Base-by-base conservation (phyloP, 2,329 filamentous ascomycete genomes). In the Diplodia mutila region DNA sequence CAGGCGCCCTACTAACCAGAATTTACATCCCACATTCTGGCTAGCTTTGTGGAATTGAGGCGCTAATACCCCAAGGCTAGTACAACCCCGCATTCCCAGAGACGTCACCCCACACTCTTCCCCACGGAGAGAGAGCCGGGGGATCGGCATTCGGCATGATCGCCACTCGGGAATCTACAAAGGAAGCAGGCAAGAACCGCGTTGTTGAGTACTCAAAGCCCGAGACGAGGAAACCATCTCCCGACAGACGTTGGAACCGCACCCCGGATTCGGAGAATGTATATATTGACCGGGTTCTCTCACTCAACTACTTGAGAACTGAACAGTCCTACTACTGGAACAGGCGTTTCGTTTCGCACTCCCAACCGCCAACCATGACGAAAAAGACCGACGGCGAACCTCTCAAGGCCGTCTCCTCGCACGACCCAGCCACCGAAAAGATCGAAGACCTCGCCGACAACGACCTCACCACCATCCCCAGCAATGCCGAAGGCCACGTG, bases 401-500 rank as follows among this genome's bases (percentile, higher is more conserved):
- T 21, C 9, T 46, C 18, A 46, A 46, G 18, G 42, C 37, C 16
- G 4, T 42, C 37, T 14, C 7, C 8, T 8, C 42, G 14, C 42
- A 46, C n/a, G 42, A 46, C 18, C 42, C 18, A 21, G 18, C 42
- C 3, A 46, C 18, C n/a, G 53, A 57, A n/a, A 57, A 25, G 32
- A 25, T 57, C n/a, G 53, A 57, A 8, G 8, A 61, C 57, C 21
- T 64, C 8, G 9, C 23, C 9, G 18, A 21, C 48, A 39, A 25
- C 9, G 23, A 51, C 8, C 34, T 48, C n/a, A 48, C 32, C 3
- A 21, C 29, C 21, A 48, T 64, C n/a, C 46, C 61, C 25, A 49
- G 8, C 18, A 46, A 32, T 29, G 46, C 51, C 14, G 61, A 27
- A 29, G 61, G 51, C 0, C n/a, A 51, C n/a, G 66, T 70, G 12